phyloP scores from a whole-genome alignment of 2,329 filamentous ascomycete species.

The Aureobasidium sp. region DNA sequence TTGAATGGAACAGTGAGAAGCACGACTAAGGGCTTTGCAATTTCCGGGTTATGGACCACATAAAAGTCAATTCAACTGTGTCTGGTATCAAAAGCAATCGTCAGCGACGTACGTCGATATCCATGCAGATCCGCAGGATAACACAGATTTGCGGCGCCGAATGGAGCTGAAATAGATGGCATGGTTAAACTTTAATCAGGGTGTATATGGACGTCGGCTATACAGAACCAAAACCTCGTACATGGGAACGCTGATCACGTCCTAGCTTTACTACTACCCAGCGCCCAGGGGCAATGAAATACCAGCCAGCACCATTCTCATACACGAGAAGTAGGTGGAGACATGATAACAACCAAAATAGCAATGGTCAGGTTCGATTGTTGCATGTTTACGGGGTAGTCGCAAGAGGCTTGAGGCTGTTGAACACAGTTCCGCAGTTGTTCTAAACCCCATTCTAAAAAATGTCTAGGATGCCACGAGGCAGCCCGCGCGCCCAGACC shows the following conservation, averaged over 20 bases:
- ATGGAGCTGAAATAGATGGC: not conserved
- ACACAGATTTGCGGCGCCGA: not conserved
- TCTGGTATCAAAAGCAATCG: not conserved
- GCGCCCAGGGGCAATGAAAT: not conserved
- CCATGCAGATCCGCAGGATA: not conserved
- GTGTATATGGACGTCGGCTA: not conserved
- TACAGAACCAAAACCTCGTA: not conserved
- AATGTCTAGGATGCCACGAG: constrained; percentile 8
- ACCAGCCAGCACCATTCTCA: not conserved
- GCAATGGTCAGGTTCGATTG: not conserved
- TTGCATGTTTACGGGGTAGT: not conserved
- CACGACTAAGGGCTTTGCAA: not conserved
- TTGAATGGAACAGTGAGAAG: not conserved
- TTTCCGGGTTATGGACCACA: not conserved
- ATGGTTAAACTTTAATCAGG: not conserved
- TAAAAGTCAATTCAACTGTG: constrained; percentile 4
- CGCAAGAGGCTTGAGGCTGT: not conserved
- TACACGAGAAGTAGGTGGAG: not conserved
- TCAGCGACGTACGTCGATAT: not conserved
- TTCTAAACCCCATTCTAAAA: constrained; percentile 6
- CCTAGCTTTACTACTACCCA: not conserved
- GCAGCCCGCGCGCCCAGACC: not conserved
- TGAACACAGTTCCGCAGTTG: not conserved
- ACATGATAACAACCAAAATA: not conserved
- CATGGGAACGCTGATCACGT: not conserved